A percentile compares a stretch with the other conserved stretches of the same genome.
These are phyloP conservation scores for Blastobotrys americana DNA, from an alignment of 805 yeast species.

Conservation along the genomic window DNA sequence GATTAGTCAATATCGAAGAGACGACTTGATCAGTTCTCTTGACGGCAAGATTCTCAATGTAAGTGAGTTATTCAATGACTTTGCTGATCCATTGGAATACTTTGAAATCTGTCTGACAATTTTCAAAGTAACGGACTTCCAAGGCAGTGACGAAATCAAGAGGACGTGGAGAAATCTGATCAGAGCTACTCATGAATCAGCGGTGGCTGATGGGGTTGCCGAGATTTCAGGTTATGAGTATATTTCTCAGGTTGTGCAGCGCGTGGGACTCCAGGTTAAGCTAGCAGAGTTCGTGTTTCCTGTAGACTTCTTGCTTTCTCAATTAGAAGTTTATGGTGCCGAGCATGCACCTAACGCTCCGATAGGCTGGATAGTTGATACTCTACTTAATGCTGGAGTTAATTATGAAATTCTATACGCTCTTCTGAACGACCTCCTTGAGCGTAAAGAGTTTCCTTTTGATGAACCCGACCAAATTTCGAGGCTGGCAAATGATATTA, in stretches of 20 bases:
- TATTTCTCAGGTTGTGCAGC: constrained; percentile 34
- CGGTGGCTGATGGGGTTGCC: constrained; percentile 24
- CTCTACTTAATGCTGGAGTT: constrained; percentile 32
- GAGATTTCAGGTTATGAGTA: constrained; percentile 28
- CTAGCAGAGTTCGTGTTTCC: constrained; percentile 78
- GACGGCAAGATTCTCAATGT: constrained; percentile 61
- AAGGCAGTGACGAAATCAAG: constrained; percentile 74
- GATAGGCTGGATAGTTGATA: constrained; percentile 34
- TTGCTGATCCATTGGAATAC: constrained; percentile 81
- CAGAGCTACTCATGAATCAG: constrained; percentile 33
- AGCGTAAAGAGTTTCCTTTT: constrained; percentile 28
- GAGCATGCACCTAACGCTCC: constrained; percentile 37
- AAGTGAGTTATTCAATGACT: constrained; percentile 76
- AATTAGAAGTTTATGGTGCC: constrained; percentile 51
- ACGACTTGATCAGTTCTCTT: constrained; percentile 45
- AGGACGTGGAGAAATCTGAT: constrained; percentile 74
- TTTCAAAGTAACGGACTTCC: constrained; percentile 76
- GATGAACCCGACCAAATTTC: constrained; percentile 19
- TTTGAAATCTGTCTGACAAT: constrained; percentile 72
- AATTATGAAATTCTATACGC: constrained; percentile 23
- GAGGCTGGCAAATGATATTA: constrained; percentile 24
- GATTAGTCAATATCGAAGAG: constrained; percentile 39
- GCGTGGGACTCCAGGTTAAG: constrained; percentile 56
- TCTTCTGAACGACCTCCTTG: constrained; percentile 26
- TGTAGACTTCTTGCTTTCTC: constrained; percentile 57